phyloP scores from a whole-genome alignment of 805 yeast species.

The Cyberlindnera nakhonratchasimensis region DNA sequence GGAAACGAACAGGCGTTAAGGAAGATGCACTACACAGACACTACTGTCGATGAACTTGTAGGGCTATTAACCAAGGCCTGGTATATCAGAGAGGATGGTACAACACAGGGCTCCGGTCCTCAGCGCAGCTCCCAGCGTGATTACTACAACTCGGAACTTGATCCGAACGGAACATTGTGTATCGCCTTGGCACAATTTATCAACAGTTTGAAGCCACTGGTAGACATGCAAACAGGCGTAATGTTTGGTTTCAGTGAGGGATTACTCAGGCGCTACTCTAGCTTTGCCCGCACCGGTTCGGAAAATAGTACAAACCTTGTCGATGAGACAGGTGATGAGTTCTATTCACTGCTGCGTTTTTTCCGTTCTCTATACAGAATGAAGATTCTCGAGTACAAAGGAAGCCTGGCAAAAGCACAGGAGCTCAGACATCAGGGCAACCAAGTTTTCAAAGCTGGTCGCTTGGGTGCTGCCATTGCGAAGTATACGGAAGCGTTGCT shows the following conservation, averaged over 20 bases:
- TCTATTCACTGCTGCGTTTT: slow-evolving; percentile 11
- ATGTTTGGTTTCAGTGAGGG: slow-evolving; percentile 7
- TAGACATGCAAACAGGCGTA: slow-evolving; percentile 1
- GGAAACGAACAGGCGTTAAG: slow-evolving; percentile 2
- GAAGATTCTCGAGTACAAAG: slow-evolving; percentile 3
- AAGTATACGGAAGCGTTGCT: slow-evolving; percentile 36
- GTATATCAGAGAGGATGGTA: slow-evolving; percentile 19
- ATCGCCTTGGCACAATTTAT: slow-evolving; percentile 17
- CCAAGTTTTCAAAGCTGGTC: slow-evolving; percentile 14
- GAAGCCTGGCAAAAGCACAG: slow-evolving; percentile 8
- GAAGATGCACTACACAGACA: slow-evolving; percentile 7
- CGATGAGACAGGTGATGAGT: slow-evolving; percentile 20
- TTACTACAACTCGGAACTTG: slow-evolving; percentile 18
- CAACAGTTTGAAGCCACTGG: slow-evolving; percentile 4
- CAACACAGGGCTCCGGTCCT: slow-evolving; percentile 6
- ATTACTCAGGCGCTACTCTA: slow-evolving; percentile 17
- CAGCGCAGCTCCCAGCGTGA: slow-evolving; percentile 5
- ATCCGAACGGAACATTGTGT: slow-evolving; percentile 19
- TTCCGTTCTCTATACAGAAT: slow-evolving; percentile 16
- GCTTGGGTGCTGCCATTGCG: slow-evolving; percentile 31
- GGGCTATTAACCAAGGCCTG: slow-evolving; percentile 11
- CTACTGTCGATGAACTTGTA: slow-evolving; percentile 5
- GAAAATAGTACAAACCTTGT: slow-evolving; percentile 12
- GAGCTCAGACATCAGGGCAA: slow-evolving; percentile 22
- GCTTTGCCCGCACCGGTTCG: slow-evolving; percentile 10